Evolutionary conservation across 768 basidiomycete genomes (phyloP).

Genomic region (Dacryopinax primogenitus): DNA sequence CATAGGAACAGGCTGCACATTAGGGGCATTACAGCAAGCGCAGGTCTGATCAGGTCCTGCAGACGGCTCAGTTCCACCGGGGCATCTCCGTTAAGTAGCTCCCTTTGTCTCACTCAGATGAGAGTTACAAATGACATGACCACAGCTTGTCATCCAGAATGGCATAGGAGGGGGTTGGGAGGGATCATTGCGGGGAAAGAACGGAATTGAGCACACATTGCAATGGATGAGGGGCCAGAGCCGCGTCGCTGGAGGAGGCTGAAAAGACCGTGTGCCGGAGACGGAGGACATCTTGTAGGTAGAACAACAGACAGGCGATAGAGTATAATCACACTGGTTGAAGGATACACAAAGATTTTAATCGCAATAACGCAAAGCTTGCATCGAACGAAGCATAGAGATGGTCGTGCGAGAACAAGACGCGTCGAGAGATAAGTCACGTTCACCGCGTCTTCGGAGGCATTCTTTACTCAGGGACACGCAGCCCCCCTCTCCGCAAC

Average conservation of each 20-base stretch:
- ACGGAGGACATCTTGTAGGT: not conserved
- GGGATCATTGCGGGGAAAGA: conserved; percentile 28
- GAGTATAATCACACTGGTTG: not conserved
- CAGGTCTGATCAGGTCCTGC: conserved; percentile 2
- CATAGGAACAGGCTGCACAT: not conserved
- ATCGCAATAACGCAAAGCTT: not conserved
- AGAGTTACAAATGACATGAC: conserved; percentile 71
- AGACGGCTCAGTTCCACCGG: not conserved
- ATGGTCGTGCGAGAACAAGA: conserved; percentile 5
- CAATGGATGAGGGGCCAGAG: conserved; percentile 67
- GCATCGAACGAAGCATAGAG: not conserved
- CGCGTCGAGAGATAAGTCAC: conserved; percentile 9
- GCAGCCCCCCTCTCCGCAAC: conserved; percentile 6
- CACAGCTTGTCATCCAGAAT: conserved; percentile 83
- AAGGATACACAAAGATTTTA: not conserved
- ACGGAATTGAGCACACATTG: conserved; percentile 55
- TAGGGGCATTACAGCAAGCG: not conserved
- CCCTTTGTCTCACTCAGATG: conserved; percentile 49
- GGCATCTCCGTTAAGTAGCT: not conserved
- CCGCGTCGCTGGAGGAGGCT: not conserved
- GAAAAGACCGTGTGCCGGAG: not conserved
- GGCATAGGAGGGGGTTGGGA: conserved; percentile 44
- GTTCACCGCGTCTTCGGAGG: conserved; percentile 7
- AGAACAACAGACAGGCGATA: not conserved
- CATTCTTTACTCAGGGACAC: not conserved